A percentile compares a stretch with the other conserved stretches of the same genome.
Evolutionary conservation across 345 rosid genomes (phyloP).

Genomic region (Salix dunnii): DNA sequence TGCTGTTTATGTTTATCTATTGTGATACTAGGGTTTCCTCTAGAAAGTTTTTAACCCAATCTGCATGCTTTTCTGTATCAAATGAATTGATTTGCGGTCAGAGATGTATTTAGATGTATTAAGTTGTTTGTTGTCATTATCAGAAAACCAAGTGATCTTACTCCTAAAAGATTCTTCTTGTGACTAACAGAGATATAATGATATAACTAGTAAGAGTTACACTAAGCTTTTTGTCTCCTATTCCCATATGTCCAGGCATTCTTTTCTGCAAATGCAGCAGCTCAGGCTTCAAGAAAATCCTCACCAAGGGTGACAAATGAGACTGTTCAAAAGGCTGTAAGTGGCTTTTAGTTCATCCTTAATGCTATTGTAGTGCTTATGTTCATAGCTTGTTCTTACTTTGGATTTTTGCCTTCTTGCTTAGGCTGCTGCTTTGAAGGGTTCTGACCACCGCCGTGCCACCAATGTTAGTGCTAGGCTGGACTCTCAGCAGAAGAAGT

Average conservation of each 20-base stretch:
- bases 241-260: conserved; percentile 40
- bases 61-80: not conserved
- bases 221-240: not conserved
- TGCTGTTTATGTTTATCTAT: not conserved
- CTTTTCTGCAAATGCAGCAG: conserved; percentile 72
- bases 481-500: conserved; percentile 94
- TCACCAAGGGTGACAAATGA: conserved; percentile 91
- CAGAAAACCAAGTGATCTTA: not conserved
- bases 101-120: not conserved
- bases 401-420: conserved; percentile 8
- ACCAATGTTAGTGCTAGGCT: conserved; percentile 81
- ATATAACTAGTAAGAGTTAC: not conserved
- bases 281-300: conserved; percentile 82
- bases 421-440: conserved; percentile 93
- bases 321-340: conserved; percentile 91
- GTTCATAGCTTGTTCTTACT: not conserved
- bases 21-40: not conserved
- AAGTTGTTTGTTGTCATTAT: not conserved
- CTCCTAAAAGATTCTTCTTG: not conserved
- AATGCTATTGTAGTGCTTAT: not conserved
- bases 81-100: not conserved
- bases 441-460: conserved; percentile 81
- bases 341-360: conserved; percentile 25
- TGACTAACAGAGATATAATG: too few relatives aligned
- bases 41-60: not conserved